Evolutionary conservation across 1,284 basidiomycete species (phyloP).

Genomic region (Boletellus deceptivus): DNA sequence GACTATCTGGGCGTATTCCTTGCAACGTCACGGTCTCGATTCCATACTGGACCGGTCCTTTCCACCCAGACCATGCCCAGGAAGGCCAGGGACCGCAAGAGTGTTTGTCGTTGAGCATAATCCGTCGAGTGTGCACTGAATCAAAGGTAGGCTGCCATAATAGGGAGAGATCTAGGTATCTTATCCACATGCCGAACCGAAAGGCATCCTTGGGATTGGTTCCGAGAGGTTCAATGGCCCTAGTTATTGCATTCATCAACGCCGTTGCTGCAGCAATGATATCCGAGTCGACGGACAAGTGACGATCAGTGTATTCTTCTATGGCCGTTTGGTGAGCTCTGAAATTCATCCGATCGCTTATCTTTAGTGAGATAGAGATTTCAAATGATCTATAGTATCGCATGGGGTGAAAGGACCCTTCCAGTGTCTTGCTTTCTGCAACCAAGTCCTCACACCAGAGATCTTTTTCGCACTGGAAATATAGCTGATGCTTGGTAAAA

Average conservation of each 20-base stretch:
- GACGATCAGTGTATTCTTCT: constrained; percentile 13
- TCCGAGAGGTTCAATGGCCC: constrained; percentile 4
- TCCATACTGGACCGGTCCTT: constrained; percentile 15
- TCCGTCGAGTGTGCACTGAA: constrained; percentile 8
- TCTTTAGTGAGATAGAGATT: not conserved
- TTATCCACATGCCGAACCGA: constrained; percentile 16
- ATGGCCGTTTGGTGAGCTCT: constrained; percentile 7
- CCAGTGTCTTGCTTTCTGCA: constrained; percentile 10
- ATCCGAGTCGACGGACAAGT: constrained; percentile 16
- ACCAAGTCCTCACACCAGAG: constrained; percentile 23
- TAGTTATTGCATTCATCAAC: constrained; percentile 17
- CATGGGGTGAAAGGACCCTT: constrained; percentile 7
- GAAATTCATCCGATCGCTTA: not conserved
- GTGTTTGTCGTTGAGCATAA: not conserved
- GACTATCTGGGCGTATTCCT: not conserved
- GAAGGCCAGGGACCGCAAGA: constrained; percentile 11
- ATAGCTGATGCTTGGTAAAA: constrained; percentile 22
- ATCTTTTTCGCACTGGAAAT: constrained; percentile 17
- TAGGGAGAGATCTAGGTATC: not conserved
- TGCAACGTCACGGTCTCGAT: constrained; percentile 7
- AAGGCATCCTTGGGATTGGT: constrained; percentile 5
- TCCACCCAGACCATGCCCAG: constrained; percentile 28
- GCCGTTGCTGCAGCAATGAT: constrained; percentile 17
- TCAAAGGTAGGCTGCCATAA: constrained; percentile 8
- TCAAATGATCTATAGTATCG: not conserved